Conservation (phyloP, 2,329 filamentous ascomycete genomes). For the Sphaceloma murrayae region DNA sequence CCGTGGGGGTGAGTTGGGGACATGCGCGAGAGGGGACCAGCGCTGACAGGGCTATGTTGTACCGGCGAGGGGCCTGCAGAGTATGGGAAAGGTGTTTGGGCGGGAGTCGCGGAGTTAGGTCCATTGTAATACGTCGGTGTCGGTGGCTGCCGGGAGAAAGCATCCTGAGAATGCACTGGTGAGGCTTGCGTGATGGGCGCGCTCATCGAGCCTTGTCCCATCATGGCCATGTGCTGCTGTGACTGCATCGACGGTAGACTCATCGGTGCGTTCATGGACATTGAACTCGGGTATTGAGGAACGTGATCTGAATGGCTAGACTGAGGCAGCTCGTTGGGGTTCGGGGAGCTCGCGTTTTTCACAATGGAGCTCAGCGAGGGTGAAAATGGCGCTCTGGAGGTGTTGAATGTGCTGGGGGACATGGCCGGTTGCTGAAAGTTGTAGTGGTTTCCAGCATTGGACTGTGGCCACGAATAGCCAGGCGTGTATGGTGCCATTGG, state of each 20-base stretch:
- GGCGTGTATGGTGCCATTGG: constrained; percentile 50
- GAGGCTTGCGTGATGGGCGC: constrained; percentile 34
- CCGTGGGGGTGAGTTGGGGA: constrained; percentile 42
- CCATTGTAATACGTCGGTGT: constrained; percentile 54
- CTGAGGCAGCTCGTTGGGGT: constrained; percentile 53
- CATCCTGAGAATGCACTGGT: constrained; percentile 50
- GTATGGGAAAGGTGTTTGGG: constrained; percentile 41
- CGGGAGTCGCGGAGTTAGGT: constrained; percentile 44
- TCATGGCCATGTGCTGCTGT: constrained; percentile 39
- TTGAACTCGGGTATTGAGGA: constrained; percentile 50
- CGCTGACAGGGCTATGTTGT: constrained; percentile 42
- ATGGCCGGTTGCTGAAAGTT: constrained; percentile 38
- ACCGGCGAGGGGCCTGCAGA: constrained; percentile 40
- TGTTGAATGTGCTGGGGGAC: constrained; percentile 39
- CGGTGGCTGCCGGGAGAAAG: constrained; percentile 47
- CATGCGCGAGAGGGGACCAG: constrained; percentile 41
- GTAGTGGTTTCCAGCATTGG: constrained; percentile 50
- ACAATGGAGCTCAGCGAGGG: constrained; percentile 46
- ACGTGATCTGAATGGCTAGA: constrained; percentile 60
- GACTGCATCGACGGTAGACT: constrained; percentile 37
- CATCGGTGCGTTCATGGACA: constrained; percentile 47
- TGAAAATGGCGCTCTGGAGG: constrained; percentile 47
- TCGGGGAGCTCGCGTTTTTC: constrained; percentile 50
- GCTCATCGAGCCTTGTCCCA: constrained; percentile 28
- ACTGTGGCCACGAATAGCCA: constrained; percentile 51